Conservation (phyloP, 345 rosid genomes). For the Euphorbia pulcherrima region DNA sequence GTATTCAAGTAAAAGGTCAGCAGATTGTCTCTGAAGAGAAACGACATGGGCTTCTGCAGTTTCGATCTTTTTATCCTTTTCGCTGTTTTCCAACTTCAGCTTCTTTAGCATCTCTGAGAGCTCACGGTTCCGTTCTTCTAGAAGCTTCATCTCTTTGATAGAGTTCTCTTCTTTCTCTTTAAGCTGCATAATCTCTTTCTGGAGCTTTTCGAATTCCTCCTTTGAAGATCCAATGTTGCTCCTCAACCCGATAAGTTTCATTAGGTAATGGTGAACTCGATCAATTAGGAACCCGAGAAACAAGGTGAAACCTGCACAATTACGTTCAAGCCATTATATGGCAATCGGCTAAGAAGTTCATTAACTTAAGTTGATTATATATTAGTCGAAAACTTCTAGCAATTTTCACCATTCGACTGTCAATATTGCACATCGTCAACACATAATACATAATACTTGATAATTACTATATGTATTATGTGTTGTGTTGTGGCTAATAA, state of each 20-base stretch:
- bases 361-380: too few species aligned
- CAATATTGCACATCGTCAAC: too few species aligned
- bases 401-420: too few species aligned
- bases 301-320: constrained; percentile 74
- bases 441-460: too few species aligned
- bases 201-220: constrained; percentile 61
- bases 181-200: constrained; percentile 49
- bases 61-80: constrained; percentile 64
- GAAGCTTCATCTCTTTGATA: constrained; percentile 47
- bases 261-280: constrained; percentile 75
- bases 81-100: constrained; percentile 56
- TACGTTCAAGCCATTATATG: too few species aligned
- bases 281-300: constrained; percentile 88
- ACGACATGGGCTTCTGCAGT: constrained; percentile 76
- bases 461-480: too few species aligned
- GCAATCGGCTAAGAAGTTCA: too few species aligned
- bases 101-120: constrained; percentile 55
- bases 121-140: constrained; percentile 44
- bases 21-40: constrained; percentile 78
- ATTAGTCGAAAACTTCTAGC: too few species aligned
- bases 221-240: constrained; percentile 53
- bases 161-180: constrained; percentile 68
- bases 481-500: too few species aligned
- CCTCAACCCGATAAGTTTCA: constrained; percentile 58
- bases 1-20: constrained; percentile 79